Conservation (phyloP, 108 stramenopile genomes). For the Cyclotella choctawhatcheeana region DNA sequence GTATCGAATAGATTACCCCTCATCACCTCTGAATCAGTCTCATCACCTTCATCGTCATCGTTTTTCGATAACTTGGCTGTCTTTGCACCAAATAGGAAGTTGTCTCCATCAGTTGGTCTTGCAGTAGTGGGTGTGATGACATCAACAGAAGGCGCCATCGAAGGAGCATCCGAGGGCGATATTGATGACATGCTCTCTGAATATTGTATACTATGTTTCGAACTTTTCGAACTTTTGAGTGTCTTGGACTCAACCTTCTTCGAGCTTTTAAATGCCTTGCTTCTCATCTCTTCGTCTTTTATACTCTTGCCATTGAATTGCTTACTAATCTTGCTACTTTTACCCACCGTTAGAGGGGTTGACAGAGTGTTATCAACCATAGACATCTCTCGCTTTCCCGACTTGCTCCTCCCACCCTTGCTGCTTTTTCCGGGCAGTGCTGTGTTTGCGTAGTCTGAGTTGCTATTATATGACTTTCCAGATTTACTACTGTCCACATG, state of each 20-base stretch:
- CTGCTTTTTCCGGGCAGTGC: background rate
- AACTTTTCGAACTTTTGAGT: background rate
- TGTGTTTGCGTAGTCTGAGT: background rate
- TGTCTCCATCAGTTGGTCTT: background rate
- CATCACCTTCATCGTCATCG: background rate
- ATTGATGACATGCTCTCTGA: background rate
- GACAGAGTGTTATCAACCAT: background rate
- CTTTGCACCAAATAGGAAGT: background rate
- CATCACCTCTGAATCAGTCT: too few species aligned
- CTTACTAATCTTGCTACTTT: background rate
- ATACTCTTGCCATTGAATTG: background rate
- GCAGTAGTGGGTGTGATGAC: background rate
- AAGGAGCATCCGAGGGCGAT: background rate
- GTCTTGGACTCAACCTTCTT: background rate
- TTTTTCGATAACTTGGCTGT: background rate
- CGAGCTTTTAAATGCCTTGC: background rate
- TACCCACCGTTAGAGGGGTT: background rate
- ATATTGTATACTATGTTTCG: background rate
- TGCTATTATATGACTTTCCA: background rate
- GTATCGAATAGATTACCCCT: too few species aligned
- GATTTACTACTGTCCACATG: background rate
- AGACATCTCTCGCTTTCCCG: background rate
- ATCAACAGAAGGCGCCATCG: background rate
- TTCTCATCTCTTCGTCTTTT: background rate
- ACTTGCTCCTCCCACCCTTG: background rate